A percentile compares a stretch with the other conserved stretches of the same genome.
Conservation (phyloP, 1,284 basidiomycete genomes). For the Malassezia pachydermatis region DNA sequence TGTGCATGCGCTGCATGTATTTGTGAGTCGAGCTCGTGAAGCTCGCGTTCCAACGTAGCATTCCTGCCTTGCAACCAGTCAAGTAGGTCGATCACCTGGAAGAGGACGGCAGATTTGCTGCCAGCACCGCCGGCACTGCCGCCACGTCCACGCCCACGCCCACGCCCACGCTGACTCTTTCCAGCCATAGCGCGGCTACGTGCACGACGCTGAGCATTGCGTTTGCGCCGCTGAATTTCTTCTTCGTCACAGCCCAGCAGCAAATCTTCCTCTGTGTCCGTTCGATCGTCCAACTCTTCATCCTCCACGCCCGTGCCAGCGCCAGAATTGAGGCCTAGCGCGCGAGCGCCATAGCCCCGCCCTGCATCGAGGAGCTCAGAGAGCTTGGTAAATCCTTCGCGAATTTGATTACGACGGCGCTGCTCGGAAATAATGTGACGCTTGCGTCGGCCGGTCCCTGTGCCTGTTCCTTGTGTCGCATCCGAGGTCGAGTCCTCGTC, state of each 20-base stretch:
- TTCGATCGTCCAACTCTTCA: constrained; percentile 41
- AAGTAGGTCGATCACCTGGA: constrained; percentile 45
- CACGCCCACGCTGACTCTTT: constrained; percentile 6
- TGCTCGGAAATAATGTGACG: constrained; percentile 30
- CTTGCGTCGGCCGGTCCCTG: constrained; percentile 2
- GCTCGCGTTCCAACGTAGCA: constrained; percentile 25
- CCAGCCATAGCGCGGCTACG: constrained; percentile 6
- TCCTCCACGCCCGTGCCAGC: constrained; percentile 46
- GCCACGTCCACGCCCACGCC: constrained; percentile 33
- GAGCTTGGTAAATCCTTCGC: constrained; percentile 44
- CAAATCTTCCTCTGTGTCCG: constrained; percentile 32
- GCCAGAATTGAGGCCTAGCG: constrained; percentile 38
- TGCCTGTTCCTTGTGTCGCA: too few species aligned
- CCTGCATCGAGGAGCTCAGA: constrained; percentile 42
- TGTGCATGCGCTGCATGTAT: background rate
- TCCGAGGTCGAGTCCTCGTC: too few species aligned
- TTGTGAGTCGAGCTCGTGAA: constrained; percentile 25
- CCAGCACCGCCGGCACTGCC: constrained; percentile 44
- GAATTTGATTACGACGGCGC: constrained; percentile 41
- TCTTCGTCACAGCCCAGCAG: constrained; percentile 17
- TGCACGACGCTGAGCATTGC: constrained; percentile 16
- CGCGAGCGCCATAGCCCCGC: constrained; percentile 39
- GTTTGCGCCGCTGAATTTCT: constrained; percentile 12
- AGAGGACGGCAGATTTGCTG: constrained; percentile 42
- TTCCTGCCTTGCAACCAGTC: constrained; percentile 41